phyloP scores from a whole-genome alignment of 2,329 filamentous ascomycete species.

The Cercospora zeina region DNA sequence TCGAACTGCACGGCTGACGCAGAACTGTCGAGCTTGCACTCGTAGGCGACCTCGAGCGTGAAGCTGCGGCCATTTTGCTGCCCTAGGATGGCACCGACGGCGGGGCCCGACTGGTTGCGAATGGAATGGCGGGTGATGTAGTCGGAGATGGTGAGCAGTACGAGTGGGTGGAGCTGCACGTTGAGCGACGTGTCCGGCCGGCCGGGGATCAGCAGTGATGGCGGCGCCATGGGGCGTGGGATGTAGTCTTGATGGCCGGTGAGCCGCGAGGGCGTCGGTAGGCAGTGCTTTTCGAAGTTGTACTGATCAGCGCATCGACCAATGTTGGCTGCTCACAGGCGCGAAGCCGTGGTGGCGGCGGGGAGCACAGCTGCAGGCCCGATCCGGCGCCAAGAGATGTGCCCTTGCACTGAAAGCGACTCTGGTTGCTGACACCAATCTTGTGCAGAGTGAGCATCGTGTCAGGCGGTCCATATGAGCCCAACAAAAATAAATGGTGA shows the following conservation, averaged over 20 bases:
- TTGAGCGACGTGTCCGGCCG: slow-evolving; percentile 71
- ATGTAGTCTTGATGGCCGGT: slow-evolving; percentile 6
- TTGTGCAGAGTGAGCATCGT: not conserved
- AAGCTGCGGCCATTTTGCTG: slow-evolving; percentile 88
- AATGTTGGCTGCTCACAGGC: not conserved
- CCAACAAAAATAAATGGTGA: too few relatives aligned
- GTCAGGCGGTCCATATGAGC: too few relatives aligned
- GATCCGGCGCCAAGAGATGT: not conserved
- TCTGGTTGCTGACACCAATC: not conserved
- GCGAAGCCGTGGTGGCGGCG: slow-evolving; percentile 2
- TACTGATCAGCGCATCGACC: not conserved
- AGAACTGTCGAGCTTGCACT: slow-evolving; percentile 62
- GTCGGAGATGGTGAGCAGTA: slow-evolving; percentile 94
- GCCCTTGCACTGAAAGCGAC: not conserved
- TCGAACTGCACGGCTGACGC: slow-evolving; percentile 63
- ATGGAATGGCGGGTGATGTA: slow-evolving; percentile 90
- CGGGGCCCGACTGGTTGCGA: slow-evolving; percentile 70
- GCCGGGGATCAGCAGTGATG: slow-evolving; percentile 45
- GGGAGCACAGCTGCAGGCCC: slow-evolving; percentile 4
- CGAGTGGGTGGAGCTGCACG: slow-evolving; percentile 85
- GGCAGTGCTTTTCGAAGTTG: not conserved
- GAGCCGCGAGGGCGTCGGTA: slow-evolving; percentile 7
- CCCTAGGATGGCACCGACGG: slow-evolving; percentile 85
- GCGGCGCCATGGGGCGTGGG: not conserved
- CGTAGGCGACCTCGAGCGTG: slow-evolving; percentile 90